Evolutionary conservation across 306 rosid genomes (phyloP), one percentile per base, ranked within the genome.

Genomic region (Dalbergia cultrata): DNA sequence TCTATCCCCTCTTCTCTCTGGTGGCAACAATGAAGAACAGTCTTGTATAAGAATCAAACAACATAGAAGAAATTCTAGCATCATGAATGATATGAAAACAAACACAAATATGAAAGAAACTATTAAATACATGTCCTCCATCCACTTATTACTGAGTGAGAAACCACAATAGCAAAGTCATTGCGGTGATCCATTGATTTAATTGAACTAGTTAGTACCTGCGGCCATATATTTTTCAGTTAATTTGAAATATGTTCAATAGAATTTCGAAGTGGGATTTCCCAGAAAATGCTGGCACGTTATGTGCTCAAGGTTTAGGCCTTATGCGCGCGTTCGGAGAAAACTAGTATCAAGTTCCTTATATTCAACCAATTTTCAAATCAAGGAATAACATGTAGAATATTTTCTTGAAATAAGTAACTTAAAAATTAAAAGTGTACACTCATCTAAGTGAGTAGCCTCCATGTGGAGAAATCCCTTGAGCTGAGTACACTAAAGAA

Each of bases 1-100:
- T 90, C 98, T 85, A 91, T 83, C 80, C 89, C 94, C 74, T 90
- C 94, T 83, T 91, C 95, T 66, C 83, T 87, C 92, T 91, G 76
- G 41, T 76, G 47, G 64, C 60, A 50, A 63, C 60, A 76, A 75
- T 67, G 82, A 44, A 80, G 17, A 80, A 76, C 64, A 68, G 80
- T 39, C n/a, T 34, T 63, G 10, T 14, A 61, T 60, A 5, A 81
- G 80, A 52, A 70, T 21, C 44, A 54, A 60, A 52, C 62, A 35
- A 37, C 31, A 9, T 8, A 34, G 39, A 76, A 79, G 34, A 44
- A 77, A 37, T 57, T 57, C 52, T 37, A 77, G 75, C n/a, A 63
- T 49, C 67, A 64, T 13, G n/a, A 77, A 61, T 52, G 19, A 73
- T 33, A 52, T 16, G 14, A n/a, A 78, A 43, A 50, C 5, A 9